A percentile compares a stretch with the other conserved stretches of the same genome.
Evolutionary conservation across 495 filamentous ascomycete genomes (phyloP).

Genomic region (Tetracladium marchalianum): DNA sequence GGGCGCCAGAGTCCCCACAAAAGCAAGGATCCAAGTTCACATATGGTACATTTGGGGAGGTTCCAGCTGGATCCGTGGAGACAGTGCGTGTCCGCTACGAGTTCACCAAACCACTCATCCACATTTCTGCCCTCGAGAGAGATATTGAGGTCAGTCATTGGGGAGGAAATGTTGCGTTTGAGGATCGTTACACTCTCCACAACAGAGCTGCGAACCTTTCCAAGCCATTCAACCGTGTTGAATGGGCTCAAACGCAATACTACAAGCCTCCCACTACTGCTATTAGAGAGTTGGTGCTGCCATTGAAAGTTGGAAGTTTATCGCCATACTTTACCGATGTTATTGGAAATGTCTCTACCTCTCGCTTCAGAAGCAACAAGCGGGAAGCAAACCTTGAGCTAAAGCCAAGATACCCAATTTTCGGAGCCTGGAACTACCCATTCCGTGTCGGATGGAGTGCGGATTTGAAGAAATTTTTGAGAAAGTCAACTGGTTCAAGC

Average conservation of each 20-base stretch:
- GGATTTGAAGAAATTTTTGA: constrained; percentile 64
- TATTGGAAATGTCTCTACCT: constrained; percentile 95
- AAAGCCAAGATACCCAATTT: constrained; percentile 85
- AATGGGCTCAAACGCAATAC: constrained; percentile 68
- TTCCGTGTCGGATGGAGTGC: constrained; percentile 95
- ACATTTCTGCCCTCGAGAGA: constrained; percentile 66
- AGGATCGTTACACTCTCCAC: constrained; percentile 84
- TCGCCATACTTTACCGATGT: constrained; percentile 94
- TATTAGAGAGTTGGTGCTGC: constrained; percentile 71
- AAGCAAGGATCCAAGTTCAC: constrained; percentile 78
- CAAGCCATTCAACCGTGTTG: constrained; percentile 77
- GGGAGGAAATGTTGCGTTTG: constrained; percentile 91
- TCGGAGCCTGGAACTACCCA: constrained; percentile 95
- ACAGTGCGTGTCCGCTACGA: constrained; percentile 79
- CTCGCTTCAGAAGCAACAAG: constrained; percentile 68
- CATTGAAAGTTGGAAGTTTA: constrained; percentile 63
- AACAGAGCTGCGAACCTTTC: constrained; percentile 79
- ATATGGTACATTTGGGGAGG: constrained; percentile 81
- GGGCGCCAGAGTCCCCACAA: constrained; percentile 55
- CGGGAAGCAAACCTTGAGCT: constrained; percentile 79
- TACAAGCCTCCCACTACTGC: constrained; percentile 67
- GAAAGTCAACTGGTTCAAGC: constrained; percentile 48
- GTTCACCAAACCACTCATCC: constrained; percentile 84
- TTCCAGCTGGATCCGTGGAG: constrained; percentile 62
- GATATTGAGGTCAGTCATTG: constrained; percentile 95